These are phyloP conservation scores for Nicotiana attenuata DNA, from an alignment of 257 asterid species.

Conservation along the genomic window DNA sequence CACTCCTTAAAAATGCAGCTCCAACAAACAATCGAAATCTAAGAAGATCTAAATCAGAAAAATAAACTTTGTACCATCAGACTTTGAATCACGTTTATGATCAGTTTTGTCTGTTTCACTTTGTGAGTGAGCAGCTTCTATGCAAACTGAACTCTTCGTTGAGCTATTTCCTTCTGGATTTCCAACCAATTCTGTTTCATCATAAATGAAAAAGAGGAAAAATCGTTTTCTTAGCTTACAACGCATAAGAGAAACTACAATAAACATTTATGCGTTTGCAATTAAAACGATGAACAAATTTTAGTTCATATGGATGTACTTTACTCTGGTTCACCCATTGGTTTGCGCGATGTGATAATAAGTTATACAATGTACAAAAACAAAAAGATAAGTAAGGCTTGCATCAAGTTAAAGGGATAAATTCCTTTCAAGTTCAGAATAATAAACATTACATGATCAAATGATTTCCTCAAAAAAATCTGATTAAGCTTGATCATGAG, in stretches of 20 bases:
- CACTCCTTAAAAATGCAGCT: slow-evolving; percentile 9
- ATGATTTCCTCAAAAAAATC: not conserved
- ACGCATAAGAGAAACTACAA: not conserved
- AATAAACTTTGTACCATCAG: slow-evolving; percentile 17
- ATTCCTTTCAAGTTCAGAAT: not conserved
- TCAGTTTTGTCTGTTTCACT: slow-evolving; percentile 30
- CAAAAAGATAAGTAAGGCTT: not conserved
- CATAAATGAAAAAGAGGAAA: slow-evolving; percentile 16
- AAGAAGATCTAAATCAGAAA: slow-evolving; percentile 12
- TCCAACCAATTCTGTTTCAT: slow-evolving; percentile 31
- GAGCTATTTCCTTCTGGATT: slow-evolving; percentile 41
- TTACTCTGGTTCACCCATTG: not conserved
- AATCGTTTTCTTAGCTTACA: not conserved
- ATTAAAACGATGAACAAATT: not conserved
- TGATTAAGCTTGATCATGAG: not conserved
- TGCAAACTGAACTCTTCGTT: slow-evolving; percentile 27
- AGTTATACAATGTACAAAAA: not conserved
- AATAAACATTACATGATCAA: not conserved
- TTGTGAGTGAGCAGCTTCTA: slow-evolving; percentile 32
- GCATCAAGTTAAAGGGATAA: not conserved
- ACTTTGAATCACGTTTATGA: slow-evolving; percentile 20
- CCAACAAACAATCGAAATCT: slow-evolving; percentile 1
- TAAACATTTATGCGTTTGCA: not conserved
- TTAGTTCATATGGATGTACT: not conserved
- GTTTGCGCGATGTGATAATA: not conserved